Evolutionary conservation across 805 yeast species (phyloP), one percentile per base, ranked within the genome.

Genomic region (Blastobotrys attinorum): DNA sequence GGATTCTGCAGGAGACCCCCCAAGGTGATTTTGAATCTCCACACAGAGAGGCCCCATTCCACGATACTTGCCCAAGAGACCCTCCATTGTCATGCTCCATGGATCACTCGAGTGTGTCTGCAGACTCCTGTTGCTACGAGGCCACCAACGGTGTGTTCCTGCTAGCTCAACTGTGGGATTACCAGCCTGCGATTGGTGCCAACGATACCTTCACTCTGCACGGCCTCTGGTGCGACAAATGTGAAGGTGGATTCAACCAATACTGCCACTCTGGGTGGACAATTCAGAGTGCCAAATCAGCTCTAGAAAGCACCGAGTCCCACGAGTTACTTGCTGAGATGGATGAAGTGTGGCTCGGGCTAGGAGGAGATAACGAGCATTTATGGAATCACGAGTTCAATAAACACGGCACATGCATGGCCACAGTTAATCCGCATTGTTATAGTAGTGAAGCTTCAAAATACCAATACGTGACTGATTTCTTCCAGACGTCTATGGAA

Each of bases 131-230:
- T 58, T 89, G 97, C 64, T 85, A 80, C 60, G 96, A 88, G 58
- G 74, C 76, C 39, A 89, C 89, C 7, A 90, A 94, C 38, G 97
- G 97, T 4, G 71, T 86, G 13, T 67, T 89, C 31, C 63, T 89
- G 41, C 83, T 77, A 58, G 84, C 97, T 0, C 97, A 89, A 59
- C 88, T 89, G 65, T 89, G 97, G 97, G 95, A 89, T 63, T 83
- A 82, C 58, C 64, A 68, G 47, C 89, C 92, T 1, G 74, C 85
- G 1, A 68, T 77, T 40, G 92, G 92, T 3, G 85, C 86, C 2
- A 65, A 71, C 32, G 77, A 83, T 42, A 64, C 74, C 47, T 87
- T 83, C 66, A 86, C 95, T 1, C 64, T 83, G 29, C 96, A 86
- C 60, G 96, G 96, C 0, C 64, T 85, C 41, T 86, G 96, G 96